Base-by-base conservation (phyloP, 257 asterid species). In the Primulina eburnea region DNA sequence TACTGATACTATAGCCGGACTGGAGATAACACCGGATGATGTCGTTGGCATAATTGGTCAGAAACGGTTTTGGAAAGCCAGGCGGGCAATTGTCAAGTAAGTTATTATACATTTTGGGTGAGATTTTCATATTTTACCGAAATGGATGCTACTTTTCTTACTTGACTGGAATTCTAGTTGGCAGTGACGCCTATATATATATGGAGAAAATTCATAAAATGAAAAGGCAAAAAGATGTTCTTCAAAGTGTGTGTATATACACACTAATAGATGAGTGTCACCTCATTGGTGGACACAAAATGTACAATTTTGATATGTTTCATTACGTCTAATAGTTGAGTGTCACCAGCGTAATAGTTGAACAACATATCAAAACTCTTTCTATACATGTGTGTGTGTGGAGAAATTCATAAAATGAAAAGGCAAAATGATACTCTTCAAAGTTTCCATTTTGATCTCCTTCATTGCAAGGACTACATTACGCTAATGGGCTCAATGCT, bases 11-110 rank as follows among this genome's bases (percentile, higher is more conserved):
- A 68, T 81, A 57, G 79, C 86, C 20, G 86, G 78, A 57, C 69
- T 73, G 71, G 92, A 85, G 65, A 65, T 88, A 52, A 80, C 88
- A 60, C 98, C 98, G 33, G 98, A 92, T 64, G 95, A 87, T 70
- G 82, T 87, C 69, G 96, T 85, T 11, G 89, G 93, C 68, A 69
- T 83, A 32, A 83, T 92, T 21, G 98, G 98, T 65, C 89, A 77
- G 86, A 92, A 87, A 71, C 86, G 74, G 66, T 92, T 92, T 73
- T 92, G 97, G 97, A 92, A 88, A 80, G 96, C 97, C 65, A 85
- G 98, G 75, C 83, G 84, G 76, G 91, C 93, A 57, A 88, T 92
- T 79, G 75, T 81, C 80, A 87, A 84, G 97, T 92, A 86, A 85
- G 96, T 84, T 74, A 38, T 53, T 40, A 47, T 64, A 16, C 68